These are phyloP conservation scores for Parietichytrium sp. DNA, from an alignment of 108 stramenopile genomes.

Conservation along the genomic window DNA sequence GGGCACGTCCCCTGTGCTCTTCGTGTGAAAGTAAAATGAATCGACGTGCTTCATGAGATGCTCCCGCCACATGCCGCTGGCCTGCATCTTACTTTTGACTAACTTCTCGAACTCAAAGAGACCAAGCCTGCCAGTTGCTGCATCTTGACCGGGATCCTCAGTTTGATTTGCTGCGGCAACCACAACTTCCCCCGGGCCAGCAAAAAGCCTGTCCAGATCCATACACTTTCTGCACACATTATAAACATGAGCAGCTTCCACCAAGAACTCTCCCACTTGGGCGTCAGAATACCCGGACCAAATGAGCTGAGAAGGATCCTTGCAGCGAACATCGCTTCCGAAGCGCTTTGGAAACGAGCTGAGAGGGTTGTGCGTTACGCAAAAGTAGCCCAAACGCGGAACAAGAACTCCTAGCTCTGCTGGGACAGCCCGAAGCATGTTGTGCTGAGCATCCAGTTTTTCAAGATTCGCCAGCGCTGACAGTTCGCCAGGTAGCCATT, in stretches of 20 bases:
- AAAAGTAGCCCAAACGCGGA: background rate
- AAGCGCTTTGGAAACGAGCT: conserved; percentile 4
- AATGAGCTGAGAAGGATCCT: background rate
- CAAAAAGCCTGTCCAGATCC: background rate
- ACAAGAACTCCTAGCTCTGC: background rate
- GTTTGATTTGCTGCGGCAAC: too few species aligned
- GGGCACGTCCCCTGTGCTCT: background rate
- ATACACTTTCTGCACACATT: background rate
- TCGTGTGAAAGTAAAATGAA: background rate
- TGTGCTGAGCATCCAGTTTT: conserved; percentile 4
- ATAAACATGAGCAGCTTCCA: background rate
- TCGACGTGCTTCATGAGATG: conserved; percentile 27
- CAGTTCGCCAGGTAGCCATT: background rate
- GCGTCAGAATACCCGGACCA: conserved; percentile 32
- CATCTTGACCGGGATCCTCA: too few species aligned
- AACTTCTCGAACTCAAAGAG: background rate
- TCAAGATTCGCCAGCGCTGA: background rate
- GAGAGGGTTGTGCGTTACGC: conserved; percentile 13
- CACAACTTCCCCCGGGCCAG: too few species aligned
- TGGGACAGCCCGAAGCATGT: background rate
- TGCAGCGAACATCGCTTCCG: background rate
- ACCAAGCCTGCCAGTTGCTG: background rate
- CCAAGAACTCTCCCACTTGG: background rate
- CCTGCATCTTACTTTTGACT: background rate
- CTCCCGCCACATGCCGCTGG: background rate